Evolutionary conservation across 441 rosid genomes (phyloP).

Genomic region (Erodium moschatum): DNA sequence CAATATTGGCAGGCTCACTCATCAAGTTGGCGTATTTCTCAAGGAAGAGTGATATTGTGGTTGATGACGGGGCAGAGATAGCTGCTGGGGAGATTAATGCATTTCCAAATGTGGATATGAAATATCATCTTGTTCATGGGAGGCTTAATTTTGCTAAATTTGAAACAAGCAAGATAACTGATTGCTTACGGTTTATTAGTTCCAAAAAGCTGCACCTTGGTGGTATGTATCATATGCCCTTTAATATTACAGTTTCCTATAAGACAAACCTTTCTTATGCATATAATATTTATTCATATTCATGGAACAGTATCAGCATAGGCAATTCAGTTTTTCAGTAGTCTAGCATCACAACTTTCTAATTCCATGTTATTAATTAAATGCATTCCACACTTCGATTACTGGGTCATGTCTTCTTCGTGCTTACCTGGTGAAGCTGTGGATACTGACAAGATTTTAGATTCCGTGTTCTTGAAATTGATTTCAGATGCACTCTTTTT

Average conservation of each 20-base stretch:
- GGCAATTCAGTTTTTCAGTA: too few relatives aligned
- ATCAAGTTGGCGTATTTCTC: conserved; percentile 7
- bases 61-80: background rate
- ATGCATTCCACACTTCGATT: background rate
- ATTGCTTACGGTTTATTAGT: conserved; percentile 61
- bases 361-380: background rate
- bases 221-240: background rate
- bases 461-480: background rate
- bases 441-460: background rate
- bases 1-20: background rate
- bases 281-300: background rate
- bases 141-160: conserved; percentile 70
- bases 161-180: conserved; percentile 72
- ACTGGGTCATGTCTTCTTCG: background rate
- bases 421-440: conserved; percentile 1
- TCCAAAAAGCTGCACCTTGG: conserved; percentile 44
- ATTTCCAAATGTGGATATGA: conserved; percentile 16
- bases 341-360: background rate
- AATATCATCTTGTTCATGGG: conserved; percentile 52
- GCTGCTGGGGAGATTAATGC: conserved; percentile 10
- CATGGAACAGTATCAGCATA: too few relatives aligned
- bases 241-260: background rate
- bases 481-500: background rate
- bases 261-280: background rate
- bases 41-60: conserved; percentile 8